Base-by-base conservation (phyloP, 768 basidiomycete species). In the Sporobolomyces phaffii region DNA sequence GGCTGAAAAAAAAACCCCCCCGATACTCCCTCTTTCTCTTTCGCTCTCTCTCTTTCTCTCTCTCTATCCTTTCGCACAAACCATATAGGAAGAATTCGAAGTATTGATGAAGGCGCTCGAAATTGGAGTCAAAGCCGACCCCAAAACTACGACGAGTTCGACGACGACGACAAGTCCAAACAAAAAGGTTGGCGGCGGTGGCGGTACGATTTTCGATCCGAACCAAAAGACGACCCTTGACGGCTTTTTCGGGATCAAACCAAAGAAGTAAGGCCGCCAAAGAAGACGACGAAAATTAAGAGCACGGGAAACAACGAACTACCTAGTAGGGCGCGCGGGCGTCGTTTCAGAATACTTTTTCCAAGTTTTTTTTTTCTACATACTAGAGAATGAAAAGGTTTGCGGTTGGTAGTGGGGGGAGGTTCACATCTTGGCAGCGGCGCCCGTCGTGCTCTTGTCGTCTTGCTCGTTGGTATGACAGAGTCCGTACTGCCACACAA, bases 401-500 rank as follows among this genome's bases (percentile, higher is more conserved):
- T n/a, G n/a, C n/a, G n/a, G n/a, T n/a, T n/a, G n/a, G n/a, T n/a
- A n/a, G n/a, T n/a, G n/a, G n/a, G n/a, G n/a, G n/a, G n/a, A n/a
- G n/a, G n/a, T 50, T 51, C 29, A 60, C 59, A 40, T 53, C n/a
- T 45, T 62, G 17, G 43, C 56, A 20, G 4, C 29, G 11, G 24
- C 15, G 14, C n/a, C n/a, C n/a, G n/a, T n/a, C n/a, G n/a, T n/a
- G n/a, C n/a, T n/a, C n/a, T n/a, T n/a, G n/a, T n/a, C n/a, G n/a
- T n/a, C n/a, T n/a, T n/a, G n/a, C n/a, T n/a, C n/a, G n/a, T n/a
- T 28, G 38, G 38, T 13, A 22, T 5, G 2, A 10, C 44, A 72
- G 60, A 1, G 62, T n/a, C n/a, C n/a, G 54, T 15, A 13, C 28
- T 56, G 26, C 43, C 50, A 72, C 18, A 80, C 60, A 72, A 78